phyloP scores from a whole-genome alignment of 805 yeast genomes.

The Candida maesae region DNA sequence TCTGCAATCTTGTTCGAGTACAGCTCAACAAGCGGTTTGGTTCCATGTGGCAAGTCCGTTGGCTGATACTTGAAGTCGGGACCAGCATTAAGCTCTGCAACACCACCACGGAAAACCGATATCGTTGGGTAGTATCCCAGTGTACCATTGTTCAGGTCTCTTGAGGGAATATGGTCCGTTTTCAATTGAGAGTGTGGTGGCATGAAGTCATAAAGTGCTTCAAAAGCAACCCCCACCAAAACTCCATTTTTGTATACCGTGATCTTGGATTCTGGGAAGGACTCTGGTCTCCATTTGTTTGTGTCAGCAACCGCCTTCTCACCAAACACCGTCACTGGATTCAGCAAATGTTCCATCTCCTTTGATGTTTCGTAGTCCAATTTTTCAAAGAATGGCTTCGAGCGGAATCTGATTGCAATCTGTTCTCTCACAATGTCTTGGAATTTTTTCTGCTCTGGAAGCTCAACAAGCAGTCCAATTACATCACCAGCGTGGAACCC shows the following conservation, averaged over 20 bases:
- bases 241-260: slow-evolving; percentile 77
- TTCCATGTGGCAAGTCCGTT: slow-evolving; percentile 28
- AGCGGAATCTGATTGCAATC: slow-evolving; percentile 80
- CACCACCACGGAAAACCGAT: slow-evolving; percentile 77
- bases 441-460: slow-evolving; percentile 50
- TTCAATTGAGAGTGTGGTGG: slow-evolving; percentile 70
- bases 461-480: slow-evolving; percentile 68
- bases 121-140: slow-evolving; percentile 91
- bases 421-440: slow-evolving; percentile 71
- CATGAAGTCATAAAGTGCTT: slow-evolving; percentile 65
- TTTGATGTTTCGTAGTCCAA: slow-evolving; percentile 71
- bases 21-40: slow-evolving; percentile 53
- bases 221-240: slow-evolving; percentile 59
- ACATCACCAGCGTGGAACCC: slow-evolving; percentile 75
- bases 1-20: slow-evolving; percentile 72
- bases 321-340: slow-evolving; percentile 69
- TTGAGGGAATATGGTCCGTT: slow-evolving; percentile 33
- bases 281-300: slow-evolving; percentile 43
- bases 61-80: slow-evolving; percentile 54
- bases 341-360: slow-evolving; percentile 67
- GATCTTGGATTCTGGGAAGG: slow-evolving; percentile 54
- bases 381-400: slow-evolving; percentile 76
- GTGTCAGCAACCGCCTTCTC: slow-evolving; percentile 58
- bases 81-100: slow-evolving; percentile 66
- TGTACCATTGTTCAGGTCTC: slow-evolving; percentile 69